These are phyloP conservation scores for Oehlia diaphana DNA, from an alignment of 192 early-diverging fungal species.

Conservation along the genomic window DNA sequence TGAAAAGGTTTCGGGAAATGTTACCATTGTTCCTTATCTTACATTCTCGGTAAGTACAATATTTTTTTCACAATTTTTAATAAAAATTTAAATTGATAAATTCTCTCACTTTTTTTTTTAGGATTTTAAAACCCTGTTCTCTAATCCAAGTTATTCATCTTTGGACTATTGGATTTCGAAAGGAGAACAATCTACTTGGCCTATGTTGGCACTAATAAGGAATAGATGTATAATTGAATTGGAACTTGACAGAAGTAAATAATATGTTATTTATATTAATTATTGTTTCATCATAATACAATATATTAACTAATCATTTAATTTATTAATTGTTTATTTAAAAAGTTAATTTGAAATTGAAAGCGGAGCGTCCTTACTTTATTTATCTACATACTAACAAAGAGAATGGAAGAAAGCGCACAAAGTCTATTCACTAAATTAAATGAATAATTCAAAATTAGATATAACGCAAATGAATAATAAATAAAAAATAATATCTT, in stretches of 20 bases:
- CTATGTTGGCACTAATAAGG: constrained; percentile 64
- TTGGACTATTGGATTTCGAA: constrained; percentile 74
- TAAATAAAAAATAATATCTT: background rate
- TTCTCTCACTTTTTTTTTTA: constrained; percentile 30
- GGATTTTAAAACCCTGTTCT: constrained; percentile 67
- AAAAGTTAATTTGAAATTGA: constrained; percentile 15
- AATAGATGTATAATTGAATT: constrained; percentile 71
- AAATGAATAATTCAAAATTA: background rate
- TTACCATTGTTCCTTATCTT: constrained; percentile 68
- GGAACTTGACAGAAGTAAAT: constrained; percentile 54
- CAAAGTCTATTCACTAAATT: constrained; percentile 23
- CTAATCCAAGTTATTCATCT: constrained; percentile 65
- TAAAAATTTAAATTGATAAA: background rate
- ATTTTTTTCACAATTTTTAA: background rate
- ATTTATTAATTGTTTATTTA: background rate
- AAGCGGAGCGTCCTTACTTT: background rate
- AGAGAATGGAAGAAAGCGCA: constrained; percentile 19
- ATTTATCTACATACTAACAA: background rate
- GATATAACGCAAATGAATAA: background rate
- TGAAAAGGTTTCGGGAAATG: constrained; percentile 65
- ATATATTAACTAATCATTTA: background rate
- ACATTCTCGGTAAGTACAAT: constrained; percentile 39
- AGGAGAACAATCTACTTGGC: constrained; percentile 82
- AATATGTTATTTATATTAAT: background rate
- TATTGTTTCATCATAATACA: too few relatives aligned